A percentile compares a stretch with the other conserved stretches of the same genome.
Conservation (phyloP, 2,329 filamentous ascomycete genomes). For the Knoxdaviesia capensis region DNA sequence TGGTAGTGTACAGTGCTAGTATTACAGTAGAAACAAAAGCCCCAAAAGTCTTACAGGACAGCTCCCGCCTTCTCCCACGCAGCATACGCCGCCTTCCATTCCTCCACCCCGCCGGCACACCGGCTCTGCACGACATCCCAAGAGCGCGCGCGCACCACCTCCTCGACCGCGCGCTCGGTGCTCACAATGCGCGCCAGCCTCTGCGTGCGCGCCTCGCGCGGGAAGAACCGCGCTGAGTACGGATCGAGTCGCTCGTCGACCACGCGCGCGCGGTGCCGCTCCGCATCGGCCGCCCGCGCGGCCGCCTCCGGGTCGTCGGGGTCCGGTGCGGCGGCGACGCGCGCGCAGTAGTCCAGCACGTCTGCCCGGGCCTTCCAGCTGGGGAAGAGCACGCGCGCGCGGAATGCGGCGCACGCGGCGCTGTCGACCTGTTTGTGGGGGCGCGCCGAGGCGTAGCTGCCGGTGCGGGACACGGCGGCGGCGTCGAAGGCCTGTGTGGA, state of each 20-base stretch:
- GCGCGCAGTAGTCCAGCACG: slow-evolving; percentile 73
- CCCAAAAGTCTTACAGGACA: too few species aligned
- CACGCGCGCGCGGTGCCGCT: slow-evolving; percentile 48
- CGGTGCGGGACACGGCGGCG: slow-evolving; percentile 46
- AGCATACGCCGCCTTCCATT: slow-evolving; percentile 46
- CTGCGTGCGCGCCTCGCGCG: slow-evolving; percentile 62
- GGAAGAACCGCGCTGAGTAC: slow-evolving; percentile 70
- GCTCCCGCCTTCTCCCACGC: slow-evolving; percentile 30
- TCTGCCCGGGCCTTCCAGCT: slow-evolving; percentile 72
- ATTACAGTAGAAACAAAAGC: too few species aligned
- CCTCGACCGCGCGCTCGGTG: slow-evolving; percentile 58
- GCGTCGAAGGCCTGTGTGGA: slow-evolving; percentile 58
- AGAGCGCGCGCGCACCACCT: slow-evolving; percentile 59
- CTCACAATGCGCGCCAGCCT: slow-evolving; percentile 51
- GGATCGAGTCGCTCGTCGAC: slow-evolving; percentile 84
- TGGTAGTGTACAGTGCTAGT: too few species aligned
- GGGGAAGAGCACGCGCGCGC: slow-evolving; percentile 61
- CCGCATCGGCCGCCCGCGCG: slow-evolving; percentile 47
- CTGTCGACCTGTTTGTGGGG: slow-evolving; percentile 28
- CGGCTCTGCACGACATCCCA: slow-evolving; percentile 63
- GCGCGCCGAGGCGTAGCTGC: slow-evolving; percentile 25
- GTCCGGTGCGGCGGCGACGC: slow-evolving; percentile 72
- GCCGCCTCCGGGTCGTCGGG: slow-evolving; percentile 66
- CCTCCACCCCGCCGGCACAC: slow-evolving; percentile 38
- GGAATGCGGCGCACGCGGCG: slow-evolving; percentile 49